phyloP scores from a whole-genome alignment of 73 alveolate genomes.

The Blepharisma japonicum region DNA sequence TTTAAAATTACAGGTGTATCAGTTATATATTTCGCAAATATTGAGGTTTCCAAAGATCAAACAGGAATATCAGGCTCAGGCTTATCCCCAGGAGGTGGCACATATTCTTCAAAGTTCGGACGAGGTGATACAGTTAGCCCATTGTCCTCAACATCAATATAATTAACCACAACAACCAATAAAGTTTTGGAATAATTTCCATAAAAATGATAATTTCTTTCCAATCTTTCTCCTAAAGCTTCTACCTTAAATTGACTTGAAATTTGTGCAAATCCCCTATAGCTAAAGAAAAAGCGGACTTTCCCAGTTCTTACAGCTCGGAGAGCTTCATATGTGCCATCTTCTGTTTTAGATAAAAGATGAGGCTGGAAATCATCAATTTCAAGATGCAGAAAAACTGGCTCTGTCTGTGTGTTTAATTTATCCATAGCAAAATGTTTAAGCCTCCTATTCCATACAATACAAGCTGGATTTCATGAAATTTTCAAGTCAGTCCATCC shows the following conservation, averaged over 20 bases:
- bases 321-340: background rate
- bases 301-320: conserved; percentile 12
- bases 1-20: conserved; percentile 37
- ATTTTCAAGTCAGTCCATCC: conserved; percentile 2
- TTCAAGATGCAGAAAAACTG: conserved; percentile 21
- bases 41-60: conserved; percentile 41
- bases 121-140: background rate
- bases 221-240: background rate
- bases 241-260: background rate
- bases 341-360: conserved; percentile 1
- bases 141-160: background rate
- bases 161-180: conserved; percentile 9
- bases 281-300: conserved; percentile 18
- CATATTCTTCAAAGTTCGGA: conserved; percentile 3
- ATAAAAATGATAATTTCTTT: conserved; percentile 13
- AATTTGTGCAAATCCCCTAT: conserved; percentile 27
- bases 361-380: conserved; percentile 29
- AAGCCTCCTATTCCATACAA: conserved; percentile 25
- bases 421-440: conserved; percentile 19
- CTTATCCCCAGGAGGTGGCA: conserved; percentile 29
- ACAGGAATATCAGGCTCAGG: conserved; percentile 26
- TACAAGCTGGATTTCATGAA: background rate
- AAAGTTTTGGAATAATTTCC: background rate
- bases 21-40: conserved; percentile 61
- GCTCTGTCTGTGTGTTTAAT: background rate